Base-by-base conservation (phyloP, 116 monocot species). In the Iris pallida region DNA sequence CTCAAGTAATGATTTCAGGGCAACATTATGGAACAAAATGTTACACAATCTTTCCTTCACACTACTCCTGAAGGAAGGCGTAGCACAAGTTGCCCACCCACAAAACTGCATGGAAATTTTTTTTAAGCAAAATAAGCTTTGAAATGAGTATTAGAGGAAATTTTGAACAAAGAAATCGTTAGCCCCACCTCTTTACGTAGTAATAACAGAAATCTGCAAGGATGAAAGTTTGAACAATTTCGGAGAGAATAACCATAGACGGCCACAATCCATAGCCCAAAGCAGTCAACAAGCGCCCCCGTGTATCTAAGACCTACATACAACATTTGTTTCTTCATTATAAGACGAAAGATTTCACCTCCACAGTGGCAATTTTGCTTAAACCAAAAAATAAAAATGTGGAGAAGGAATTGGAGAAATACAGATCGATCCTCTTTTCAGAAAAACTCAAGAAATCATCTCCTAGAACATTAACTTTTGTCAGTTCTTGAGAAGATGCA, bases 171-270 rank as follows among this genome's bases (percentile, higher is more conserved):
- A 14, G 4, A 58, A 58, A 20, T 40, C 18, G 14, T 17, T 15
- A 18, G 16, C 53, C 58, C 64, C 49, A 94, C 94, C 94, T 94
- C 77, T 90, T 90, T 43, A 94, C 81, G 59, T 94, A 94, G 69
- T 94, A 94, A 66, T 94, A 94, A 55, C 94, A 94, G 76, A 94
- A 94, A 70, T 94, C 94, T 5, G 94, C 87, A 14, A 94, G 84
- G 77, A 94, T 90, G 75, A 90, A 94, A 20, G 94, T 90, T 66
- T 94, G 94, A 61, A 94, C 94, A 68, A 94, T 72, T 76, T 94
- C 94, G 11, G 94, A 85, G 5, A 94, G 74, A 11, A 94, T 82
- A 68, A 90, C 87, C 85, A 94, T 75, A 4, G 88, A 81, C 42
- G 94, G 90, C 94, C 94, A 94, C 65, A 90, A 20, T 1, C 94